Percentiles rank a stretch among this genome's conserved stretches.
phyloP scores from a whole-genome alignment of 1,284 basidiomycete genomes.

The Leccinum griseonigrum region DNA sequence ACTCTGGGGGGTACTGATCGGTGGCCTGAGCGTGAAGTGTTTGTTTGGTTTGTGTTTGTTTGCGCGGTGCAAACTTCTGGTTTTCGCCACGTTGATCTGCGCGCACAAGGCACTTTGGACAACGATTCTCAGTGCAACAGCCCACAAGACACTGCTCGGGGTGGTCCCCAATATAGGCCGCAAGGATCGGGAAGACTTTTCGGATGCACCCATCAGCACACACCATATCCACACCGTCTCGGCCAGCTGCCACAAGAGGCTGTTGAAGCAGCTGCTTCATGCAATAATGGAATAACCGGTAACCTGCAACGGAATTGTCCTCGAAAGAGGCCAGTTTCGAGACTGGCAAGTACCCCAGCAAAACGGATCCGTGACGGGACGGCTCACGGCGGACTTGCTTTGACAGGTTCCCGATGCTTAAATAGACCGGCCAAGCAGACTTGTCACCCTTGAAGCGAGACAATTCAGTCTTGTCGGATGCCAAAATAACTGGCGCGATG shows the following conservation, averaged over 20 bases:
- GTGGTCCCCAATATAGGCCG: constrained; percentile 1
- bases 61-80: too few relatives aligned
- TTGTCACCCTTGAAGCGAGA: background rate
- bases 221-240: background rate
- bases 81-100: too few relatives aligned
- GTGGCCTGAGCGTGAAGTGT: too few relatives aligned
- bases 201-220: background rate
- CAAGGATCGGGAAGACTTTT: constrained; percentile 21
- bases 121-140: too few relatives aligned
- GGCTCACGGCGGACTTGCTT: background rate
- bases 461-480: background rate
- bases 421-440: background rate
- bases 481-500: background rate
- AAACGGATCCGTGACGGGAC: background rate
- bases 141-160: too few relatives aligned
- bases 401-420: background rate
- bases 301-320: background rate
- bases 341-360: background rate
- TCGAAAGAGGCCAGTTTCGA: background rate
- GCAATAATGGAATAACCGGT: background rate
- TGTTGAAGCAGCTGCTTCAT: background rate
- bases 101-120: too few relatives aligned
- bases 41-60: too few relatives aligned
- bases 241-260: background rate
- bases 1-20: background rate